Conservation (phyloP, 2,329 filamentous ascomycete genomes). For the Ramularia endophylla region DNA sequence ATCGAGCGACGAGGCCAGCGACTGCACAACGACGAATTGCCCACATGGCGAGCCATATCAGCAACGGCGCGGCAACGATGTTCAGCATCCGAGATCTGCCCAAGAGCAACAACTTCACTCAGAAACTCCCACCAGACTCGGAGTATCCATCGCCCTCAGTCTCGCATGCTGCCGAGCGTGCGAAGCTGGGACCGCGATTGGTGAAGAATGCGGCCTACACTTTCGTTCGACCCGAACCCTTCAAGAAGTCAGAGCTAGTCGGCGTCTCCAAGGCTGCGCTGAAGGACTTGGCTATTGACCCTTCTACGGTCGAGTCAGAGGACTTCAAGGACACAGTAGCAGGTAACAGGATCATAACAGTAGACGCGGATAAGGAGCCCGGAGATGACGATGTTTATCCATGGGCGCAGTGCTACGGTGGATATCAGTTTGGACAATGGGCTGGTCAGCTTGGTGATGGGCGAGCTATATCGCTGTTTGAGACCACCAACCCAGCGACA, state of each 20-base stretch:
- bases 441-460: conserved; percentile 94
- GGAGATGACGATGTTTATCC: conserved; percentile 75
- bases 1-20: conserved; percentile 14
- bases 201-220: conserved; percentile 84
- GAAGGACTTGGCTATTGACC: conserved; percentile 69
- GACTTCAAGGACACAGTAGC: conserved; percentile 73
- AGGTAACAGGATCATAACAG: conserved; percentile 77
- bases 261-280: conserved; percentile 74
- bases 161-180: conserved; percentile 75
- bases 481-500: conserved; percentile 69
- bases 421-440: conserved; percentile 69
- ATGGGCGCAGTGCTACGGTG: conserved; percentile 98
- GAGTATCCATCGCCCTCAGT: conserved; percentile 71
- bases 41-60: conserved; percentile 42
- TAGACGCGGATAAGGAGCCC: conserved; percentile 50
- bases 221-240: conserved; percentile 75
- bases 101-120: conserved; percentile 60
- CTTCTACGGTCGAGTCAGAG: conserved; percentile 61
- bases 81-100: conserved; percentile 48
- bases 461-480: conserved; percentile 88
- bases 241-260: conserved; percentile 69
- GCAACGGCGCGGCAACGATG: conserved; percentile 21
- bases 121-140: conserved; percentile 67
- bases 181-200: conserved; percentile 69
- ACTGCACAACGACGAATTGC: conserved; percentile 29